Percentiles rank a stretch among this genome's conserved stretches.
phyloP scores from a whole-genome alignment of 2,329 filamentous ascomycete species.

The Penicillium glabrum region DNA sequence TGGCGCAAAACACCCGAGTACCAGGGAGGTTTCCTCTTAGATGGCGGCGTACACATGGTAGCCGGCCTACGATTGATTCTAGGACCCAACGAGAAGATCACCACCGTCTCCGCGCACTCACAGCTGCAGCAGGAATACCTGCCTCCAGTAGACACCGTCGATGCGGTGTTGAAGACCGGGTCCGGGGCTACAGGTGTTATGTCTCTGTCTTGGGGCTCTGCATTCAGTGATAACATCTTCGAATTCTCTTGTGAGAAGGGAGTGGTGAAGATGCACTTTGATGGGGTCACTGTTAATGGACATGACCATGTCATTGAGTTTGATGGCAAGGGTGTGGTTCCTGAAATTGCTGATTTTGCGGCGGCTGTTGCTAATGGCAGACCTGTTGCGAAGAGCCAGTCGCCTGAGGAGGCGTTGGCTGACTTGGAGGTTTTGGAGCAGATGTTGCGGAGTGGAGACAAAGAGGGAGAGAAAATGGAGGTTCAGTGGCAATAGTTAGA shows the following conservation, averaged over 20 bases:
- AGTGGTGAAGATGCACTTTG: conserved; percentile 45
- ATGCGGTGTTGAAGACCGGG: conserved; percentile 50
- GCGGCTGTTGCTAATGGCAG: conserved; percentile 46
- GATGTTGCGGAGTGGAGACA: conserved; percentile 35
- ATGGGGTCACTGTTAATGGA: conserved; percentile 36
- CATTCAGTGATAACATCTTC: conserved; percentile 50
- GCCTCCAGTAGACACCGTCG: conserved; percentile 57
- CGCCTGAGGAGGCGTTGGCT: conserved; percentile 52
- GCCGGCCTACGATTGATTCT: conserved; percentile 54
- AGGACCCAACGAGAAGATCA: conserved; percentile 42
- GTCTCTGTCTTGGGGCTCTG: conserved; percentile 54
- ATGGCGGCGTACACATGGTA: conserved; percentile 58
- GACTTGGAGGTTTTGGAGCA: conserved; percentile 51
- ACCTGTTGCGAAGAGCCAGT: conserved; percentile 43
- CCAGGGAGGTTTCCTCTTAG: conserved; percentile 61
- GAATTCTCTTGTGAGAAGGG: conserved; percentile 54
- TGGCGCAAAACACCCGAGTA: conserved; percentile 59
- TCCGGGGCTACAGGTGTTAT: conserved; percentile 53
- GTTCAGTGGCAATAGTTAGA: conserved; percentile 23
- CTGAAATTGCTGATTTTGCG: conserved; percentile 56
- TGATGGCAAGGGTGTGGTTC: conserved; percentile 51
- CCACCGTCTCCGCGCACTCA: conserved; percentile 51
- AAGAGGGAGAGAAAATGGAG: conserved; percentile 24
- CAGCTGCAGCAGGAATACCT: conserved; percentile 52
- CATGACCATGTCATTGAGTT: conserved; percentile 46